Base-by-base conservation (phyloP, 306 rosid species). In the Glycine latifolia region DNA sequence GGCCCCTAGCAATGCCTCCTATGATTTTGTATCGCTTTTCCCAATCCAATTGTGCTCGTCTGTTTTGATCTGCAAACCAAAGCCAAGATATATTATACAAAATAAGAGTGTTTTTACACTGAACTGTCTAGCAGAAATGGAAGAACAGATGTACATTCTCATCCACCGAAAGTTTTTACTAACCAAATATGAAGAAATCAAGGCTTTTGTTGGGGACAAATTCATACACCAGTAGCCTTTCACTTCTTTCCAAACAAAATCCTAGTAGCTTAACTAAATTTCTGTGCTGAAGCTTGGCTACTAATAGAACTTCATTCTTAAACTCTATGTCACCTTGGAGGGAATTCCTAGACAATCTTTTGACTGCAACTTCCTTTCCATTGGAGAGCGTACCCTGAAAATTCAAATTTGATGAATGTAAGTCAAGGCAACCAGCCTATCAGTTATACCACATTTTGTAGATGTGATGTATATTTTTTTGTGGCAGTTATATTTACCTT, bases 111-210 rank as follows among this genome's bases (percentile, higher is more conserved):
- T 44, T 35, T 79, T 3, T 13, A 31, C 44, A 39, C 7, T 39
- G 44, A 39, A 39, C 44, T 39, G 44, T 39, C 7, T 39, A 4
- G 7, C 44, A 39, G 44, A 7, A 20, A 20, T 59, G 13, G 4
- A 39, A 46, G 15, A 15, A 66, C 0, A 67, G 13, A 55, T 39
- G 15, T 65, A 76, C 33, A 62, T 14, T 76, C 4, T 59, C 43
- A 71, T 16, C 12, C 50, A 39, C 58, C 31, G 6, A 50, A 56
- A 72, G 74, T 56, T 66, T 3, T 6, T 0, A 26, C 69, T 20
- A 76, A 91, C 93, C 91, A 71, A 87, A 91, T 39, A 89, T 37
- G 50, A 88, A 81, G 48, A 83, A 83, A 20, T 91, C 91, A 47
- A 91, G 90, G 60, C 93, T 89, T 55, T 73, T 54, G 37, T 88